Evolutionary conservation across 2,329 filamentous ascomycete species (phyloP), one percentile per base, ranked within the genome.

Genomic region (Microcera coccophila): DNA sequence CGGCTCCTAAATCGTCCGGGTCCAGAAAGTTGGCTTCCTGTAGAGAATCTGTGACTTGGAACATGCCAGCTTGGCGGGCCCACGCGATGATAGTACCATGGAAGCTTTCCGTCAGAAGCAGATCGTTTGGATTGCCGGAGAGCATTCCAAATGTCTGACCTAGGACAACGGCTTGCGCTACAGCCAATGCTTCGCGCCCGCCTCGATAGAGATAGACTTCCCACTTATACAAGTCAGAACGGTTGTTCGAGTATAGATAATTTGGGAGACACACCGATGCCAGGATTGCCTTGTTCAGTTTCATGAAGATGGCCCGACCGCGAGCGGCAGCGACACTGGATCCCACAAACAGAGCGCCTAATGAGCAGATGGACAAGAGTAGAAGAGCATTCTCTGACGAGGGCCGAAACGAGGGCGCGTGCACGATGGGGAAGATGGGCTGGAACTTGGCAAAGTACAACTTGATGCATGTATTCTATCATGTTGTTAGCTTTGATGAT

Each of bases 121-220:
- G 29, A 34, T 49, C 43, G 15, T 22, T 41, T 11, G 47, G 43
- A 15, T 41, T 28, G 8, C 47, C 44, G 4, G 47, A 49, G 10
- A 49, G 47, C 47, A 49, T 49, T 15, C 47, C 47, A 22, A 44
- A 49, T 17, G 47, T 49, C 17, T 49, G 47, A 7, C 47, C 47
- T 1, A 49, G 31, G 9, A 17, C 24, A n/a, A 31, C 42, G 3
- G 47, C 47, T 34, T 49, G 47, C 7, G 36, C 28, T 14, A 49
- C 12, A 32, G 39, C 34, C 5, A 46, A 17, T n/a, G 36, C 40
- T 32, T 46, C 45, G 12, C 38, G 22, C 10, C 31, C 22, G 5
- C 29, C 33, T 19, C 41, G 40, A n/a, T 34, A 34, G 9, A 42
- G 34, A 15, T 39, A 44, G 17, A 18, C 14, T 15, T 39, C 36